These are phyloP conservation scores for Blastobotrys aristatus DNA, from an alignment of 1,139 yeast genomes.

Conservation along the genomic window DNA sequence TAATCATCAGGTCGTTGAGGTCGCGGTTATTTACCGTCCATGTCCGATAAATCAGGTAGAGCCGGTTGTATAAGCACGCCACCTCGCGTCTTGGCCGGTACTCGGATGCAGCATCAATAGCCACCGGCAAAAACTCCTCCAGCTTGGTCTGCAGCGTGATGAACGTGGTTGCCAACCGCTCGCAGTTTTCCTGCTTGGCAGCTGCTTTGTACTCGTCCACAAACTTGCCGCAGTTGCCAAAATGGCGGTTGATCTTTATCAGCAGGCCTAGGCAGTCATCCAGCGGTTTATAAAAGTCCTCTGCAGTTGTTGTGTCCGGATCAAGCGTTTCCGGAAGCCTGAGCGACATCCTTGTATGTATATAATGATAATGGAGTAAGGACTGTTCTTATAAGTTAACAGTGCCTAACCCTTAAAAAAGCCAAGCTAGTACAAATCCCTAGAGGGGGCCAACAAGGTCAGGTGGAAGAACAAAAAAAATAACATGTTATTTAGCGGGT, in stretches of 20 bases:
- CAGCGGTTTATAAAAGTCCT: conserved; percentile 2
- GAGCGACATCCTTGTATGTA: not conserved
- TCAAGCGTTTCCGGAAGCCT: conserved; percentile 1
- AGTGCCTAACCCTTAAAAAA: too few relatives aligned
- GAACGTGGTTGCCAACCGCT: not conserved
- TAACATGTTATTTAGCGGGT: too few relatives aligned
- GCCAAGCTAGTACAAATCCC: too few relatives aligned
- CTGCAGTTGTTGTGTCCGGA: not conserved
- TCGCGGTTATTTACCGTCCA: conserved; percentile 6
- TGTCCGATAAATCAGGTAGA: not conserved
- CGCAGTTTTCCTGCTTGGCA: not conserved
- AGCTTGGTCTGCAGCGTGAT: not conserved
- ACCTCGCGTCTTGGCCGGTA: not conserved
- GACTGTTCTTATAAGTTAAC: too few relatives aligned
- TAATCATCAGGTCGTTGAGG: not conserved
- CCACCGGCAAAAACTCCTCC: not conserved
- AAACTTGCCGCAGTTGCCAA: not conserved
- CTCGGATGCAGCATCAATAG: conserved; percentile 1
- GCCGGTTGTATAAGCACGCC: not conserved
- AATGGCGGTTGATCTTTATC: not conserved
- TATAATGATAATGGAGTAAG: too few relatives aligned
- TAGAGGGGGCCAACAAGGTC: too few relatives aligned
- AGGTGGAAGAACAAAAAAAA: too few relatives aligned
- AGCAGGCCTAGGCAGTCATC: conserved; percentile 1
- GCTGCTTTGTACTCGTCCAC: not conserved